phyloP scores from a whole-genome alignment of 306 rosid genomes.

The Carpinus viminea region DNA sequence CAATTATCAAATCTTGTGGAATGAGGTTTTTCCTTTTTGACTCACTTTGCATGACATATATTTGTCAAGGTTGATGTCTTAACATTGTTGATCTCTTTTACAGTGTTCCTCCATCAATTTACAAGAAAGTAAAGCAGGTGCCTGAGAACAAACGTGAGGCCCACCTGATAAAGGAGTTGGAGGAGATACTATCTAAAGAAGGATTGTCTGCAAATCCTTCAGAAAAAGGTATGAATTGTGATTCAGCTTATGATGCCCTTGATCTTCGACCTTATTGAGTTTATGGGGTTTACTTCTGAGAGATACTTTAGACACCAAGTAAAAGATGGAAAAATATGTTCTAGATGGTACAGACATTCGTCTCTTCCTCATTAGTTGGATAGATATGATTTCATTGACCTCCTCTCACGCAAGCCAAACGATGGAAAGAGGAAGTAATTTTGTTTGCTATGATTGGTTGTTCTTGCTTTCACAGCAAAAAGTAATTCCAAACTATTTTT shows the following conservation, averaged over 20 bases:
- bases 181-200: constrained; percentile 81
- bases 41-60: constrained; percentile 25
- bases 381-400: not conserved
- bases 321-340: not conserved
- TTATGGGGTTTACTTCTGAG: constrained; percentile 4
- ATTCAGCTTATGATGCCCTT: constrained; percentile 13
- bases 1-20: constrained; percentile 93
- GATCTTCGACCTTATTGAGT: constrained; percentile 27
- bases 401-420: constrained; percentile 2
- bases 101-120: constrained; percentile 81
- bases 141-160: constrained; percentile 84
- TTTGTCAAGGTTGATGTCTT: constrained; percentile 28
- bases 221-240: constrained; percentile 71
- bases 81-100: constrained; percentile 31
- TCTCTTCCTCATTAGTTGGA: not conserved
- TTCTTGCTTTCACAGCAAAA: not conserved
- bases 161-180: constrained; percentile 76
- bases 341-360: not conserved
- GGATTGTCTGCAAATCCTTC: constrained; percentile 82
- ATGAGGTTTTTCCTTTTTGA: constrained; percentile 64
- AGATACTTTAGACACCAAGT: constrained; percentile 3
- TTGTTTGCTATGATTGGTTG: constrained; percentile 2
- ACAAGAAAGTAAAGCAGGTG: constrained; percentile 87
- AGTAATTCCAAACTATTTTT: not conserved
- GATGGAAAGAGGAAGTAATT: constrained; percentile 20